Evolutionary conservation across 164 flowering plant species (phyloP), one percentile per base, ranked within the genome.

Genomic region (Hamamelis virginiana): DNA sequence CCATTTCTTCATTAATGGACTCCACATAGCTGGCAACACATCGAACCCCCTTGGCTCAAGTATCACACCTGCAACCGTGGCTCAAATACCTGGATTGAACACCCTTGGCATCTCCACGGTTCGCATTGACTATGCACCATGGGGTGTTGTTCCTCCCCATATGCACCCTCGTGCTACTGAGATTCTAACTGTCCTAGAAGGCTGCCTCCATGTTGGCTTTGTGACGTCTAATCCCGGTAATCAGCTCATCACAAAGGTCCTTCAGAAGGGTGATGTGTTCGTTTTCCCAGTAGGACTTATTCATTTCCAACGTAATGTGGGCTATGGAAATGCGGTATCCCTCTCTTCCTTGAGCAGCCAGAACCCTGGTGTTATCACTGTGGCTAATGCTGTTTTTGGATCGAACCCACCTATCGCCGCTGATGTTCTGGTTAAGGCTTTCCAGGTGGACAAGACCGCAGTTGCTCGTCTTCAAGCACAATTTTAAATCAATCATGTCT

Each of bases 101-200:
- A 69, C 67, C 6, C 72, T 69, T 15, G 72, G 66, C 19, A 38
- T 69, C 11, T 69, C 72, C 2, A 69, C 48, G 66, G 60, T 18
- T 1, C 72, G 72, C 3, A 51, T 69, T 11, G 72, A 69, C 72
- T 60, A 14, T 16, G 72, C 66, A 5, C 61, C 67, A 53, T 23
- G 44, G 52, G 68, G 73, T 18, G 22, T 70, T 52, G 57, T 27
- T 55, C 63, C 73, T 44, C 73, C 73, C 12, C 68, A 70, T 44
- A 53, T 56, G 8, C 66, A 70, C 62, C 73, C 73, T 12, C 6
- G 73, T 9, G 68, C 73, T n/a, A 53, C 38, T 11, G 73, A 70
- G 48, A 70, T 70, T 18, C n/a, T 63, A 1, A 63, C 62, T 1
- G 68, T 70, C 2, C 22, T 63, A 1, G 46, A 56, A 10, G 73